Base-by-base conservation (phyloP, 2,329 filamentous ascomycete species). In the Alternaria ethzedia region DNA sequence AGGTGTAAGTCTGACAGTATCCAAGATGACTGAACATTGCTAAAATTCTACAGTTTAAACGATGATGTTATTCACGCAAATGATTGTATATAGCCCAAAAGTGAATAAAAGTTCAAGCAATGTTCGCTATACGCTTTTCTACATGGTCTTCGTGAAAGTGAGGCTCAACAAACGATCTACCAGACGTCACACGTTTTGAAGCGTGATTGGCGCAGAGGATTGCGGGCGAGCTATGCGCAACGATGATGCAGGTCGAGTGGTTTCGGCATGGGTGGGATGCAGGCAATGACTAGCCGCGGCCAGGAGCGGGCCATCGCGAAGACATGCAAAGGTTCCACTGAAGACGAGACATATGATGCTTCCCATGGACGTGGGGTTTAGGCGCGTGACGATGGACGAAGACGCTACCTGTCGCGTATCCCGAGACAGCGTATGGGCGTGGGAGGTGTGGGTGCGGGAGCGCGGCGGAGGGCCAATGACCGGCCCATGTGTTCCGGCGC, bases 1-100 rank as follows among this genome's bases (percentile, higher is more conserved):
- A 83, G 87, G 67, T 89, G 75, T 78, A 73, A 76, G 76, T 75
- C 5, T 23, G 46, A 12, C 6, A 36, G 11, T 23, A 3, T 32
- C 3, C 4, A 20, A 25, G 21, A 11, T 28, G 6, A 5, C 10
- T 50, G 36, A 49, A 25, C 15, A 30, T 10, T 66, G 66, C 75
- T 77, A 70, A 77, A 51, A 23, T 12, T 26, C 17, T n/a, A 6
- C 30, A 77, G 75, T 77, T 30, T 77, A 72, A 73, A 51, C 26
- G 13, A 46, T 28, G 36, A 25, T n/a, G 15, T 21, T 17, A 8
- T 49, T 12, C 15, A 9, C 13, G 11, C n/a, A 30, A 17, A 36
- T 32, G 20, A 8, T 26, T 52, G 46, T 52, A 61, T 26, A 50
- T 57, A 57, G 59, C 21, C 17, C 12, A 44, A 32, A 20, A 26